phyloP scores from a whole-genome alignment of 306 rosid genomes.

The Arachis hypogaea region DNA sequence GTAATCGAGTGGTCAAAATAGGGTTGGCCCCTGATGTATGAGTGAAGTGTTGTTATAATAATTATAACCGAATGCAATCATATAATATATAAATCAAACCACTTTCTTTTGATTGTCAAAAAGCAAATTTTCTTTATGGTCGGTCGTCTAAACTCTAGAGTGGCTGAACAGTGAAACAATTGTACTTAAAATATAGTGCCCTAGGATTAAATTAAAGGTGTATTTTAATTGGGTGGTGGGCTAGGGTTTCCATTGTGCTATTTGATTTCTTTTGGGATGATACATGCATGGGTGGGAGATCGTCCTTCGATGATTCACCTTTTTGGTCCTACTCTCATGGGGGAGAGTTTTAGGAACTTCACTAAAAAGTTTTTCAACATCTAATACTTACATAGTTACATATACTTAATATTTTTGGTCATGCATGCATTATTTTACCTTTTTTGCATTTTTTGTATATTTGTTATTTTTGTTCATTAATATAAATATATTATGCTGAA shows the following conservation, averaged over 20 bases:
- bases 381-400: too few species aligned
- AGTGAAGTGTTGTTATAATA: background rate
- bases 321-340: background rate
- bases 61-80: constrained; percentile 13
- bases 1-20: background rate
- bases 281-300: background rate
- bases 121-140: too few species aligned
- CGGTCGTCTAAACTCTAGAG: too few species aligned
- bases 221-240: constrained; percentile 23
- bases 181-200: background rate
- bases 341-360: too few species aligned
- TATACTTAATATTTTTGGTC: too few species aligned
- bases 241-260: constrained; percentile 19
- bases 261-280: background rate
- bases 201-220: background rate
- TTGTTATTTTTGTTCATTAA: too few species aligned
- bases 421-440: too few species aligned
- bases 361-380: too few species aligned
- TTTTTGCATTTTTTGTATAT: too few species aligned
- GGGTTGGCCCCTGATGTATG: constrained; percentile 24
- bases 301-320: background rate
- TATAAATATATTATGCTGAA: too few species aligned
- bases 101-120: too few species aligned
- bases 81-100: background rate
- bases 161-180: background rate